phyloP scores from a whole-genome alignment of 805 yeast genomes.

The Zygotorulaspora florentina region DNA sequence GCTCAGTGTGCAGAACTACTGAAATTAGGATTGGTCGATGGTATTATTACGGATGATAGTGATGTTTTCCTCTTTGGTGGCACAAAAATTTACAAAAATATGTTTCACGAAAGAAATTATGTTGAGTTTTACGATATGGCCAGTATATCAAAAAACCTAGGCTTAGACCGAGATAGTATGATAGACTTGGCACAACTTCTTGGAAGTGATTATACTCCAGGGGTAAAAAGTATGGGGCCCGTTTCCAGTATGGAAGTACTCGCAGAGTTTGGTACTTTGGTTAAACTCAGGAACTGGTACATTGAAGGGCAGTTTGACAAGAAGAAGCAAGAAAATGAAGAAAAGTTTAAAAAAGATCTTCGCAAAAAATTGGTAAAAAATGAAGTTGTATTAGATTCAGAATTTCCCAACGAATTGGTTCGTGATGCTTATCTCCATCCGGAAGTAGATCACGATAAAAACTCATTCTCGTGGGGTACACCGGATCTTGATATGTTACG shows the following conservation, averaged over 20 bases:
- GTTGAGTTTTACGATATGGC: slow-evolving; percentile 74
- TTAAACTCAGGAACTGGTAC: slow-evolving; percentile 40
- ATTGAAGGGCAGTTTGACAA: slow-evolving; percentile 40
- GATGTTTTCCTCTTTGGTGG: slow-evolving; percentile 96
- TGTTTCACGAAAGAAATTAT: slow-evolving; percentile 89
- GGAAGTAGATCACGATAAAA: slow-evolving; percentile 76
- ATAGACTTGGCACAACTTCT: slow-evolving; percentile 78
- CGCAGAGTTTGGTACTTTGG: slow-evolving; percentile 66
- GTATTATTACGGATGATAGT: slow-evolving; percentile 94
- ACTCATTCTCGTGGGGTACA: slow-evolving; percentile 82
- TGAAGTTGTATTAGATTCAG: slow-evolving; percentile 53
- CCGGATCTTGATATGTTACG: slow-evolving; percentile 82
- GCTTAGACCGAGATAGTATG: slow-evolving; percentile 57
- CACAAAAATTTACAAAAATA: slow-evolving; percentile 73
- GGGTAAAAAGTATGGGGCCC: slow-evolving; percentile 90
- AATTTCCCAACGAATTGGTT: slow-evolving; percentile 69
- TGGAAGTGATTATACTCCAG: slow-evolving; percentile 95
- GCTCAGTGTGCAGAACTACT: slow-evolving; percentile 91
- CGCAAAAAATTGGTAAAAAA: slow-evolving; percentile 50
- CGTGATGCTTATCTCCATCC: slow-evolving; percentile 73
- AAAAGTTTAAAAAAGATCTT: slow-evolving; percentile 53
- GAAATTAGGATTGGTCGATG: slow-evolving; percentile 75
- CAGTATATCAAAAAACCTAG: slow-evolving; percentile 59
- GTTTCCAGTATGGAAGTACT: slow-evolving; percentile 86
- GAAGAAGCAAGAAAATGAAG: slow-evolving; percentile 39